These are phyloP conservation scores for Geotrichum bryndzae DNA, from an alignment of 1,139 yeast species.

Conservation along the genomic window DNA sequence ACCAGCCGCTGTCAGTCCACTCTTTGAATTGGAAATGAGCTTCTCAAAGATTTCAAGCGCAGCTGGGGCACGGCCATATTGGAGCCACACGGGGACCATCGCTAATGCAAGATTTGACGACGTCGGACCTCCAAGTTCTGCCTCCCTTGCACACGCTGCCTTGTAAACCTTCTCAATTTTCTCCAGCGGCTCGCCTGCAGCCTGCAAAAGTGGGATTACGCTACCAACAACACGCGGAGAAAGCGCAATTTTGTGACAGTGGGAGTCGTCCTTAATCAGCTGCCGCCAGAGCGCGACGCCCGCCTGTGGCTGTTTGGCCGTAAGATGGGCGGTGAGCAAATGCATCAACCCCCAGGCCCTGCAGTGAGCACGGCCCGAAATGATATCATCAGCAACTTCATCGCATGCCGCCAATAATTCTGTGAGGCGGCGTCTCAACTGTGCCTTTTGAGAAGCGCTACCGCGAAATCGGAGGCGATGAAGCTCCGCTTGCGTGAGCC, in stretches of 20 bases:
- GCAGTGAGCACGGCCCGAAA: conserved; percentile 23
- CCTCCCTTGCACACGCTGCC: conserved; percentile 25
- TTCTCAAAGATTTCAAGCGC: not conserved
- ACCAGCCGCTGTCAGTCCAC: not conserved
- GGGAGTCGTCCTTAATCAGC: conserved; percentile 16
- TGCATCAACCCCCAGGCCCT: conserved; percentile 53
- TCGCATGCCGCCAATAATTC: not conserved
- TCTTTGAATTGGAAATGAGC: not conserved
- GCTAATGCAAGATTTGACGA: not conserved
- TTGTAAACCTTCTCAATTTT: conserved; percentile 49
- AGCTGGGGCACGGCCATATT: not conserved
- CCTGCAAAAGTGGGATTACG: conserved; percentile 61
- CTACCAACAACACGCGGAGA: conserved; percentile 62
- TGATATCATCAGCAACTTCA: not conserved
- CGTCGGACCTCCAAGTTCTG: not conserved
- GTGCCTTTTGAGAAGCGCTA: not conserved
- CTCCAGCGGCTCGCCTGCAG: conserved; percentile 52
- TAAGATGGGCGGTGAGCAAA: conserved; percentile 50
- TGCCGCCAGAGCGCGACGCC: conserved; percentile 47
- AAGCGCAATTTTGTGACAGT: conserved; percentile 21
- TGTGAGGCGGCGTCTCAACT: not conserved
- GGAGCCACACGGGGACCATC: not conserved
- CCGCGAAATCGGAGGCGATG: not conserved
- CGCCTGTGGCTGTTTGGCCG: conserved; percentile 45
- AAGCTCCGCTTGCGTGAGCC: not conserved